Evolutionary conservation across 345 rosid species (phyloP).

Genomic region (Aquilaria malaccensis): DNA sequence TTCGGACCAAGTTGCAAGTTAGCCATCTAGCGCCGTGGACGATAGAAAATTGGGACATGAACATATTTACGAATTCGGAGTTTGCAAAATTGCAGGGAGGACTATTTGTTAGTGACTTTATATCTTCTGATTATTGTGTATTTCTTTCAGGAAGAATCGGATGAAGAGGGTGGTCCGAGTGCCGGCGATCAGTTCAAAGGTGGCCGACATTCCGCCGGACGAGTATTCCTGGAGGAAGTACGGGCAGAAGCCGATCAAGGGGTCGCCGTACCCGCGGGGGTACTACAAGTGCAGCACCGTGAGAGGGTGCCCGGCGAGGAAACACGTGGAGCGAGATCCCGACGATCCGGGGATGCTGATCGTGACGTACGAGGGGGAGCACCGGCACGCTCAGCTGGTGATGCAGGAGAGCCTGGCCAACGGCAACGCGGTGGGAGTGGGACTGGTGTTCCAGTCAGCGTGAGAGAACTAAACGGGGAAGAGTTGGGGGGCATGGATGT

Average conservation of each 20-base stretch:
- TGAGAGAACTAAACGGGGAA: slow-evolving; percentile 2
- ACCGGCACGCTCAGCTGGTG: slow-evolving; percentile 49
- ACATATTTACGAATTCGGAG: neutral
- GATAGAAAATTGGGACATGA: neutral
- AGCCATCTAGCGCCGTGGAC: neutral
- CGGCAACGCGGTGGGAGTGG: slow-evolving; percentile 29
- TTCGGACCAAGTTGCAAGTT: neutral
- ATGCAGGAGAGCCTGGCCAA: slow-evolving; percentile 40
- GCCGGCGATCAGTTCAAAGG: slow-evolving; percentile 79
- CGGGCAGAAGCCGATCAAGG: slow-evolving; percentile 96
- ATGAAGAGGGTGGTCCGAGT: slow-evolving; percentile 71
- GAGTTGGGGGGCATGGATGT: too few relatives aligned
- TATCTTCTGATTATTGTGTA: too few relatives aligned
- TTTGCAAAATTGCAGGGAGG: too few relatives aligned
- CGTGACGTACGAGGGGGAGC: slow-evolving; percentile 93
- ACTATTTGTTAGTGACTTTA: neutral
- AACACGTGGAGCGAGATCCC: slow-evolving; percentile 87
- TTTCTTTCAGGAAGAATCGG: slow-evolving; percentile 52
- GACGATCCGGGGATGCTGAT: slow-evolving; percentile 87
- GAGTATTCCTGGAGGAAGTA: slow-evolving; percentile 95
- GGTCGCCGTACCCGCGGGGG: slow-evolving; percentile 97
- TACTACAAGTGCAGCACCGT: slow-evolving; percentile 88
- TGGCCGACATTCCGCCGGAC: slow-evolving; percentile 93
- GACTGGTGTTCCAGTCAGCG: slow-evolving; percentile 45
- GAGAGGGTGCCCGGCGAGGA: slow-evolving; percentile 91